phyloP scores from a whole-genome alignment of 257 asterid genomes.

The Jacaranda mimosifolia region DNA sequence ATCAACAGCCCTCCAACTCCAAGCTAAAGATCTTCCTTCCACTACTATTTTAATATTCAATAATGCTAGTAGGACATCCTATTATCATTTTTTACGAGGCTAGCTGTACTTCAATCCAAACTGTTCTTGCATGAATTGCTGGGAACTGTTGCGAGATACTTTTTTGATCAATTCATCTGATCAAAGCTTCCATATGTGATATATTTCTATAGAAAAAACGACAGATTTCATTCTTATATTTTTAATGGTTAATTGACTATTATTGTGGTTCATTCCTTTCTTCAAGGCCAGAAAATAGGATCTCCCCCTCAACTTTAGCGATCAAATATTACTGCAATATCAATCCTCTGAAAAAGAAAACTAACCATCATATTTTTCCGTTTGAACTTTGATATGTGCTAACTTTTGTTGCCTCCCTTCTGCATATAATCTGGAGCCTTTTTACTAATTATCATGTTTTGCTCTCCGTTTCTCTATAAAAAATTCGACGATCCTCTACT shows the following conservation, averaged over 20 bases:
- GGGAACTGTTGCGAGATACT: not conserved
- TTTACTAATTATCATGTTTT: no score
- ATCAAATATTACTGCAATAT: not conserved
- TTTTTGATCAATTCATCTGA: no score
- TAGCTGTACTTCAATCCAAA: no score
- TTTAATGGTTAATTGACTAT: conserved; percentile 7
- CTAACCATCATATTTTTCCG: not conserved
- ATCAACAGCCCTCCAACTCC: conserved; percentile 21
- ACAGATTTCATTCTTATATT: not conserved
- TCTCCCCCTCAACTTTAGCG: not conserved
- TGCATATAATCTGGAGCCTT: no score
- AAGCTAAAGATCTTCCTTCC: not conserved
- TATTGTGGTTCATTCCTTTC: conserved; percentile 16
- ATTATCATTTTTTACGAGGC: no score
- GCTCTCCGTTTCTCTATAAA: no score
- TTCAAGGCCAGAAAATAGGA: conserved; percentile 36
- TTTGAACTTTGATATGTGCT: not conserved
- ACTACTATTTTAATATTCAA: no score
- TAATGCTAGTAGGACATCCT: no score
- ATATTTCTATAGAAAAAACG: not conserved
- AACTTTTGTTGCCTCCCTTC: no score
- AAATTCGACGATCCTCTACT: no score
- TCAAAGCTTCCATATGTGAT: no score
- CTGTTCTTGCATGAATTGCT: not conserved
- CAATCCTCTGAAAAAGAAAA: not conserved